Conservation (phyloP, 1,284 basidiomycete genomes). For the Gomphus sp. region DNA sequence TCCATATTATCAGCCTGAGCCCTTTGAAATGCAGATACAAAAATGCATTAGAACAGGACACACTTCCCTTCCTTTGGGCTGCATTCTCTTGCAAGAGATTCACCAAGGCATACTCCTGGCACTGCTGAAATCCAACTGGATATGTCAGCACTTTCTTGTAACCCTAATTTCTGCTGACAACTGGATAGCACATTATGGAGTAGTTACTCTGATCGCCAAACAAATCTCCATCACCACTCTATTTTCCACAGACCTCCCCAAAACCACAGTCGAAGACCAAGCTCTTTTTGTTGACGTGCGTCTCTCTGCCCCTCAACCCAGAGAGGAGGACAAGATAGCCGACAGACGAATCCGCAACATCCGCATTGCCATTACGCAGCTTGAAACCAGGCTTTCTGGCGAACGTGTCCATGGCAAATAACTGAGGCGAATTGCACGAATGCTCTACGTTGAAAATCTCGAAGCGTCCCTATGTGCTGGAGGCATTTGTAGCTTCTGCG, state of each 20-base stretch:
- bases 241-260: no score
- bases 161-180: neutral
- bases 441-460: neutral
- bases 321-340: neutral
- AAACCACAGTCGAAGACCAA: conserved; percentile 1
- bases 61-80: neutral
- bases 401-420: neutral
- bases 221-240: no score
- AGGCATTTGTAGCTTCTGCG: neutral
- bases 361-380: conserved; percentile 8
- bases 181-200: conserved; percentile 3
- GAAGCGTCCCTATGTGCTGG: conserved; percentile 2
- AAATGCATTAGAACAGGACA: neutral
- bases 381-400: neutral
- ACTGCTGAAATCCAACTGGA: neutral
- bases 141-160: conserved; percentile 2
- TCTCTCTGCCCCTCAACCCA: neutral
- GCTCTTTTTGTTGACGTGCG: conserved; percentile 9
- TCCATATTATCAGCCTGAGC: neutral
- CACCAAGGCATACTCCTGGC: neutral
- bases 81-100: conserved; percentile 1
- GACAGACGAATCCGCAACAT: neutral
- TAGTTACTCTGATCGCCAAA: no score
- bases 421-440: conserved; percentile 1
- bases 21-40: neutral